phyloP scores from a whole-genome alignment of 2,329 filamentous ascomycete species.

The Paraconiothyrium brasiliense region DNA sequence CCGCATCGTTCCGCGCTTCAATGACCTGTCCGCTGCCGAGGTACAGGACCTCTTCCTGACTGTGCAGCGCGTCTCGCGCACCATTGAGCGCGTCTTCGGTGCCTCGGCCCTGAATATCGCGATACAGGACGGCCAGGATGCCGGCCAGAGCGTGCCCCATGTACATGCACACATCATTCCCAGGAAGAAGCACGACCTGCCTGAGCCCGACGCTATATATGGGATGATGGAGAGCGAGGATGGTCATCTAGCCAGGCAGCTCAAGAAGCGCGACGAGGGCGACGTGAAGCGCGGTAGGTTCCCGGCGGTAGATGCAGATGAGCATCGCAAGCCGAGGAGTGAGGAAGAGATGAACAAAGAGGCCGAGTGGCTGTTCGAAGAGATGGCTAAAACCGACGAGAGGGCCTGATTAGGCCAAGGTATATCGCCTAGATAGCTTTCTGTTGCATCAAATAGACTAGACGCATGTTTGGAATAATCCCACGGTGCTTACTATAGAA shows the following conservation, averaged over 20 bases:
- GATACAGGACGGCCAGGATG: constrained; percentile 89
- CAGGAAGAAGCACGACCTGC: constrained; percentile 67
- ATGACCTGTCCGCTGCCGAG: constrained; percentile 76
- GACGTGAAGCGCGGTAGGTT: constrained; percentile 64
- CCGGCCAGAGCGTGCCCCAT: constrained; percentile 93
- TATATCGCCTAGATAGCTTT: background rate
- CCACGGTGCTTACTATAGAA: background rate
- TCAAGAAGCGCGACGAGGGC: constrained; percentile 59
- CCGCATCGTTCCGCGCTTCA: constrained; percentile 73
- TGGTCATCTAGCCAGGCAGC: constrained; percentile 79
- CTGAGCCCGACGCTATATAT: constrained; percentile 80
- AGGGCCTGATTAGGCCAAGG: background rate
- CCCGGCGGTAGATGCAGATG: constrained; percentile 75
- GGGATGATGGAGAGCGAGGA: constrained; percentile 82
- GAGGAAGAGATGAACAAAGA: constrained; percentile 82
- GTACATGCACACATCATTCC: constrained; percentile 94
- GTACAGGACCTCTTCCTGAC: constrained; percentile 87
- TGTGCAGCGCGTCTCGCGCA: constrained; percentile 81
- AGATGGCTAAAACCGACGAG: constrained; percentile 59
- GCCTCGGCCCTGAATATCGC: constrained; percentile 89
- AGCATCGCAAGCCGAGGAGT: constrained; percentile 69
- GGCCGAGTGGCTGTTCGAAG: constrained; percentile 71
- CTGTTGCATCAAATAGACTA: background rate
- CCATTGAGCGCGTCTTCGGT: constrained; percentile 70
- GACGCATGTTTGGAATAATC: too few relatives aligned